Evolutionary conservation across 768 basidiomycete genomes (phyloP), one percentile per base, ranked within the genome.

Genomic region (Auricularia cornea): DNA sequence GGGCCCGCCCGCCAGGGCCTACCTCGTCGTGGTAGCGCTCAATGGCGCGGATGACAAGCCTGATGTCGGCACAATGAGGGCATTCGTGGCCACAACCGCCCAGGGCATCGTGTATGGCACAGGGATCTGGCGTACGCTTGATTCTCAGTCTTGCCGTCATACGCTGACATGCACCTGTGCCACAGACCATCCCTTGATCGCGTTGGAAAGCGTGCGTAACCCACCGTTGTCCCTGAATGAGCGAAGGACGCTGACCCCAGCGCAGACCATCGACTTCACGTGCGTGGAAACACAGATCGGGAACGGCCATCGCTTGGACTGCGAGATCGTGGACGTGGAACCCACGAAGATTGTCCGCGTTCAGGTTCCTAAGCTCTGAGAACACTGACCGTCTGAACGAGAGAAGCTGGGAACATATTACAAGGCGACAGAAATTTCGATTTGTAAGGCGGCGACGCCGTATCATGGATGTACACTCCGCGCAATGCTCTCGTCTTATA

Each of bases 261-360:
- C 60, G 59, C 70, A 92, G 89, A 72, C 78, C 12, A 81, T 93
- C 75, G 91, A 93, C 68, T 83, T 94, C 67, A 81, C 91, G 10
- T 98, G 96, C 70, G 84, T 98, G 10, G 96, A 98, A 75, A 92
- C 94, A 28, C 95, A 98, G 73, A 86, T 96, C 61, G 94, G 93
- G 5, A 82, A 90, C 63, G 89, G 89, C 1, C 82, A 84, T 59
- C 70, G 70, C 63, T 78, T 83, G 26, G 97, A 99, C 74, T 98
- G 96, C 72, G 94, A 99, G 74, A 83, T 98, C 62, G 69, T 93
- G 20, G 81, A 88, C 28, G 70, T 82, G 61, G 70, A 80, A 64
- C 68, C 61, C 12, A 67, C 69, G 8, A 72, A 72, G 52, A 66
- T 72, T 51, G 73, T 70, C 2, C 63, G 60, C 26, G 68, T 75